A percentile compares a stretch with the other conserved stretches of the same genome.
phyloP scores from a whole-genome alignment of 2,329 filamentous ascomycete genomes.

The Diaporthe sp. region DNA sequence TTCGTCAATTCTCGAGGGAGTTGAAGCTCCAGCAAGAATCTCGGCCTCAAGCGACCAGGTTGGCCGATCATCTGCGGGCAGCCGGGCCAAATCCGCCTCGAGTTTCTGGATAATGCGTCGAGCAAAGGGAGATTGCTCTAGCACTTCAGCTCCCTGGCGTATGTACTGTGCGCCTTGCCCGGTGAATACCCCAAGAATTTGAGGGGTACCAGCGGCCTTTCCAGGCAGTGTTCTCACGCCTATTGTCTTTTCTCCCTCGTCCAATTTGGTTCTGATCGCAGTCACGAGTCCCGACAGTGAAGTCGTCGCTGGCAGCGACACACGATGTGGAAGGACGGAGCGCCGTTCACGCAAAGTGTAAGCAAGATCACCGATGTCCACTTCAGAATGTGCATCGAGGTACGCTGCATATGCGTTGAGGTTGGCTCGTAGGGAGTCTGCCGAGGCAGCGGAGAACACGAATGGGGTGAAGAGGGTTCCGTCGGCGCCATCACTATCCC shows the following conservation, averaged over 20 bases:
- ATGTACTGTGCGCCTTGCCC: constrained; percentile 53
- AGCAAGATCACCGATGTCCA: constrained; percentile 43
- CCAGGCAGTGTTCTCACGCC: background rate
- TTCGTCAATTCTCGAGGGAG: constrained; percentile 33
- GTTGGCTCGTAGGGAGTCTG: constrained; percentile 46
- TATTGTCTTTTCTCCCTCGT: background rate
- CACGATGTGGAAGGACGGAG: constrained; percentile 47
- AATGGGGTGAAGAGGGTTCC: constrained; percentile 45
- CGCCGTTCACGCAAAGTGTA: constrained; percentile 46
- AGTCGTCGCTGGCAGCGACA: constrained; percentile 43
- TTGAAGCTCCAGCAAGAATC: constrained; percentile 11
- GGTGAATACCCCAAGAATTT: constrained; percentile 47
- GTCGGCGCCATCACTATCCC: no score
- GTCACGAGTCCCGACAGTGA: background rate
- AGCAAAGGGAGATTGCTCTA: constrained; percentile 46
- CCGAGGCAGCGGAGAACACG: constrained; percentile 50
- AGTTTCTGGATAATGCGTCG: background rate
- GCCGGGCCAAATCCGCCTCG: background rate
- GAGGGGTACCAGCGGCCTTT: background rate
- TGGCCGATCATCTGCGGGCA: constrained; percentile 11
- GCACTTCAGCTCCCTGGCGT: constrained; percentile 49
- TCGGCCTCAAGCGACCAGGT: constrained; percentile 34
- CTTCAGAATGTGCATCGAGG: constrained; percentile 38
- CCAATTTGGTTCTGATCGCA: background rate
- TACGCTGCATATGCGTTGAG: constrained; percentile 44